Evolutionary conservation across 1,139 yeast species (phyloP).

Genomic region (Pichia cactophila): DNA sequence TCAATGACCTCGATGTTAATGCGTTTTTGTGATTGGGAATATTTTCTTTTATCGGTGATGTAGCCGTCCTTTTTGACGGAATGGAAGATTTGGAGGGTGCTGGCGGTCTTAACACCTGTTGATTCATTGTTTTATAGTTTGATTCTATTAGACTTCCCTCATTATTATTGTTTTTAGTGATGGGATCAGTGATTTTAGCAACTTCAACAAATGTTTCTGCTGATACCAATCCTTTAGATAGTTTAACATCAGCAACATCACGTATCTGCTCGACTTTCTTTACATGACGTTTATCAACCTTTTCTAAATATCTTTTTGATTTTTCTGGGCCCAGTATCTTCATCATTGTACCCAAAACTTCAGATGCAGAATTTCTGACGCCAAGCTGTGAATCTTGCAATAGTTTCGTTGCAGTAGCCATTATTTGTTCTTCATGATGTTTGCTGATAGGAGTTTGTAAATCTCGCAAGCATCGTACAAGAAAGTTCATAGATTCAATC

Average conservation of each 20-base stretch:
- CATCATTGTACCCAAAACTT: slow-evolving; percentile 74
- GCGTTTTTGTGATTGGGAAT: slow-evolving; percentile 18
- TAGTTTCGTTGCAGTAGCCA: slow-evolving; percentile 50
- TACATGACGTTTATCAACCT: slow-evolving; percentile 62
- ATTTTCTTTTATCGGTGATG: slow-evolving; percentile 54
- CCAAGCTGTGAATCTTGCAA: slow-evolving; percentile 81
- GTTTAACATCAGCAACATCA: slow-evolving; percentile 45
- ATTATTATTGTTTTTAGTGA: neutral
- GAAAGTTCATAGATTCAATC: slow-evolving; percentile 57
- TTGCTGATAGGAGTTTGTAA: slow-evolving; percentile 41
- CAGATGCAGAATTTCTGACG: slow-evolving; percentile 72
- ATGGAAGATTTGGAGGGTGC: slow-evolving; percentile 26
- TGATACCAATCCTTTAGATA: neutral
- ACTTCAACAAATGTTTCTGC: neutral
- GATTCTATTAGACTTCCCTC: too few species aligned
- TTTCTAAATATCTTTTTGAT: slow-evolving; percentile 51
- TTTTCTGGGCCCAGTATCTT: slow-evolving; percentile 73
- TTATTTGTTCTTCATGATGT: slow-evolving; percentile 49
- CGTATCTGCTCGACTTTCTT: slow-evolving; percentile 56
- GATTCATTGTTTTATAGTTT: neutral
- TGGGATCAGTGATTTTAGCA: neutral
- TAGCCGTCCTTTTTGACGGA: slow-evolving; percentile 59
- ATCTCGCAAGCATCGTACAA: slow-evolving; percentile 56
- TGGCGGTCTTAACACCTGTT: neutral
- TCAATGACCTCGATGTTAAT: slow-evolving; percentile 29